Percentiles rank a stretch among this genome's conserved stretches.
Conservation (phyloP, 768 basidiomycete genomes). For the Calvatia gigantea region DNA sequence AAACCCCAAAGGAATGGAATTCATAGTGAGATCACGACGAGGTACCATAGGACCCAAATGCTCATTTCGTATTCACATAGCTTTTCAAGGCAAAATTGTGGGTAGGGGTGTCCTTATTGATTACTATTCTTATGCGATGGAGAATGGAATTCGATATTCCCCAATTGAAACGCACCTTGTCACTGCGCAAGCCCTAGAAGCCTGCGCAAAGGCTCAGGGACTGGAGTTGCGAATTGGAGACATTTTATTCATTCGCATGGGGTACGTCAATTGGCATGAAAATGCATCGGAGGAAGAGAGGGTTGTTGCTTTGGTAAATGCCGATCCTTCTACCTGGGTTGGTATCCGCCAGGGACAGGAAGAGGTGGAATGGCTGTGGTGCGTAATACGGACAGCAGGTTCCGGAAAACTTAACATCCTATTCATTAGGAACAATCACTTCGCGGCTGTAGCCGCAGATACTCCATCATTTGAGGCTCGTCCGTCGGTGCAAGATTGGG, state of each 20-base stretch:
- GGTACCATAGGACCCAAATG: not conserved
- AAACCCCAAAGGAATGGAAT: conserved; percentile 22
- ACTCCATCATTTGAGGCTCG: conserved; percentile 23
- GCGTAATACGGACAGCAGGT: not conserved
- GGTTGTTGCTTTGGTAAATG: not conserved
- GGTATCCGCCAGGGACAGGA: conserved; percentile 19
- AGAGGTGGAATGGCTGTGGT: conserved; percentile 24
- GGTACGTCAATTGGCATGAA: conserved; percentile 21
- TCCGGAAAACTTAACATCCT: not conserved
- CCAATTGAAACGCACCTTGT: conserved; percentile 16
- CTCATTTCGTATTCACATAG: conserved; percentile 5
- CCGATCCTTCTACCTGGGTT: conserved; percentile 8
- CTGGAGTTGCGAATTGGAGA: conserved; percentile 20
- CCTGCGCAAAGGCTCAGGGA: conserved; percentile 19
- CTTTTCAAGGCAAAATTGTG: conserved; percentile 23
- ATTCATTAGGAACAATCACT: conserved; percentile 21
- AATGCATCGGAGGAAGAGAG: conserved; percentile 19
- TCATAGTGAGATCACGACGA: conserved; percentile 13
- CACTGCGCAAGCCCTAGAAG: conserved; percentile 18
- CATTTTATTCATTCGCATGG: conserved; percentile 23
- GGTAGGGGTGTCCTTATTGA: conserved; percentile 24
- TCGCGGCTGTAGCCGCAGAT: conserved; percentile 23
- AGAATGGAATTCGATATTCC: conserved; percentile 16
- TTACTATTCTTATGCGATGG: conserved; percentile 18
- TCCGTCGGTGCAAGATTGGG: conserved; percentile 19